These are phyloP conservation scores for Hsuehochloa calcarea DNA, from an alignment of 176 grass and related monocot species.

Conservation along the genomic window DNA sequence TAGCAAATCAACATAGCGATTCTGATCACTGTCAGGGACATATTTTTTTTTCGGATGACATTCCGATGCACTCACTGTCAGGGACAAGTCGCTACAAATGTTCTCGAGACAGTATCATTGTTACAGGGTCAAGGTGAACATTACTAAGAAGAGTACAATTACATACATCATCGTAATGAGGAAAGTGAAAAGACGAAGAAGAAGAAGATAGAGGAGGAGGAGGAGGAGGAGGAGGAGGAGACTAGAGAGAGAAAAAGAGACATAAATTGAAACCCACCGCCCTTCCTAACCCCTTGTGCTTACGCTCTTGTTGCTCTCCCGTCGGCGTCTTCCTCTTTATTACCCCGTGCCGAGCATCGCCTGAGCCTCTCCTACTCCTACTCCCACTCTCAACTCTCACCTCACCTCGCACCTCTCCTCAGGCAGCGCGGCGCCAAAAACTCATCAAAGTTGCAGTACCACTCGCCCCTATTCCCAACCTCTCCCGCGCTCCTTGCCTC, in stretches of 20 bases:
- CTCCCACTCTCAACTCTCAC: no score
- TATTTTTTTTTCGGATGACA: no score
- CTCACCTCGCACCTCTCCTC: no score
- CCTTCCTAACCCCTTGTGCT: conserved; percentile 5
- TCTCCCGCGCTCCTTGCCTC: background rate
- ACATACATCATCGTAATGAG: background rate
- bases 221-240: no score
- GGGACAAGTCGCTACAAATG: no score
- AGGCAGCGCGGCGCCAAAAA: conserved; percentile 24
- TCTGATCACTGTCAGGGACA: no score
- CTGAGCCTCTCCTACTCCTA: background rate
- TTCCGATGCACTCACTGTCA: no score
- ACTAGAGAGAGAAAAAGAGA: no score
- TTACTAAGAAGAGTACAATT: background rate
- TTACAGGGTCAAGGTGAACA: background rate
- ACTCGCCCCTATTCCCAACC: background rate
- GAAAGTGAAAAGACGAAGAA: background rate
- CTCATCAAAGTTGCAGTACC: conserved; percentile 2
- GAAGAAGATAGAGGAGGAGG: no score
- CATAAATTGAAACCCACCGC: conserved; percentile 43
- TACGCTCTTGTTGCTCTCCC: conserved; percentile 32
- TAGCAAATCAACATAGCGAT: no score
- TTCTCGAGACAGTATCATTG: background rate
- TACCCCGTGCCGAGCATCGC: background rate
- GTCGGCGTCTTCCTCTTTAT: conserved; percentile 41